Evolutionary conservation across 805 yeast species (phyloP).

Genomic region (Yarrowia bubula): DNA sequence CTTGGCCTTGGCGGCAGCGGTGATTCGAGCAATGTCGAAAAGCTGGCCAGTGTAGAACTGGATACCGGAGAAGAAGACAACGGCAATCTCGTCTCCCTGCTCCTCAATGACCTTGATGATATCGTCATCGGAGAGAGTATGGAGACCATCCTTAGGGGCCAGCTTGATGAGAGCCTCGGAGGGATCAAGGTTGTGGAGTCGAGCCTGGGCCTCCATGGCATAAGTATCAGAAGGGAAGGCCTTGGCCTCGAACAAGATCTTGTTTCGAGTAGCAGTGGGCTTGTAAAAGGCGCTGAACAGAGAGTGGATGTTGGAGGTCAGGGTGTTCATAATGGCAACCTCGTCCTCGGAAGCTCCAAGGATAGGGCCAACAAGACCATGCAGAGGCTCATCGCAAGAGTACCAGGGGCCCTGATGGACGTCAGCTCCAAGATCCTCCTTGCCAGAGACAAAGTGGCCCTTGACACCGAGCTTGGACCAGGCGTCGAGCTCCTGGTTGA

Average conservation of each 20-base stretch:
- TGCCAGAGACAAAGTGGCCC: conserved; percentile 58
- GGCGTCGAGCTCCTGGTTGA: conserved; percentile 68
- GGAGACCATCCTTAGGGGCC: conserved; percentile 58
- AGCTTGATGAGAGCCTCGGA: conserved; percentile 62
- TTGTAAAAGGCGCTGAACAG: conserved; percentile 70
- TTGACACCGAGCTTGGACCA: conserved; percentile 84
- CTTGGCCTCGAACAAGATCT: conserved; percentile 77
- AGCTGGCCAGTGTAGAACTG: conserved; percentile 91
- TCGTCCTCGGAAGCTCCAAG: conserved; percentile 77
- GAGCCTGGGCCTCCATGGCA: conserved; percentile 72
- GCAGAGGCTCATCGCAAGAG: conserved; percentile 74
- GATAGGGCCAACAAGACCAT: conserved; percentile 64
- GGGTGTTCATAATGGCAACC: conserved; percentile 83
- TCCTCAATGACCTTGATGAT: conserved; percentile 56
- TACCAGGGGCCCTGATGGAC: conserved; percentile 66
- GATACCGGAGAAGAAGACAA: conserved; percentile 80
- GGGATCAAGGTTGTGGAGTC: conserved; percentile 54
- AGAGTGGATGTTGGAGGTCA: conserved; percentile 79
- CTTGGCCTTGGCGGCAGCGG: conserved; percentile 56
- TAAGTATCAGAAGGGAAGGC: conserved; percentile 94
- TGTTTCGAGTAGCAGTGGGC: conserved; percentile 57
- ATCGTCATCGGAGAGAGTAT: conserved; percentile 58
- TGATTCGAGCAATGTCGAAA: conserved; percentile 72
- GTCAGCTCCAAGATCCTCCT: conserved; percentile 31
- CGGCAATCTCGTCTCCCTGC: conserved; percentile 60